phyloP scores from a whole-genome alignment of 768 basidiomycete species.

The Boletus eberwhitei region DNA sequence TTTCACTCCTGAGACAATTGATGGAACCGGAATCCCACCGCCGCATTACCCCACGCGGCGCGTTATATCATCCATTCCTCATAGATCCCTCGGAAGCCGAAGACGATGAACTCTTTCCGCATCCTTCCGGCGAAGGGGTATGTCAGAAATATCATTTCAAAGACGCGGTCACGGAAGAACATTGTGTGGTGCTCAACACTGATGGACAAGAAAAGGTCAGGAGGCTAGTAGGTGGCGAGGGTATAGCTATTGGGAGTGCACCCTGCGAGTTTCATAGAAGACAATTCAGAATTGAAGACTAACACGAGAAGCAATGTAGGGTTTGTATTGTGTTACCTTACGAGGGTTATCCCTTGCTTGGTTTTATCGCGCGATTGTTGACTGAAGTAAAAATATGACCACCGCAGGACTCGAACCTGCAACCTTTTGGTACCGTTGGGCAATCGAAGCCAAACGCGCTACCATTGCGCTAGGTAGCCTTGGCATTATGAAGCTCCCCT shows the following conservation, averaged over 20 bases:
- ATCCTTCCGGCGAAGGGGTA: constrained; percentile 62
- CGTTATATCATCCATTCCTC: constrained; percentile 80
- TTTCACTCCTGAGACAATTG: constrained; percentile 71
- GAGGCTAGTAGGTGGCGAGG: constrained; percentile 37
- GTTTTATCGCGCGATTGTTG: background rate
- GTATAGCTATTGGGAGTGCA: constrained; percentile 55
- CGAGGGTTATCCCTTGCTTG: background rate
- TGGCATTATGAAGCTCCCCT: background rate
- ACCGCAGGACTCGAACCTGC: constrained; percentile 97
- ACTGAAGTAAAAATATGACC: constrained; percentile 45
- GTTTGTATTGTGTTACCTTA: background rate
- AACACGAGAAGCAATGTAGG: background rate
- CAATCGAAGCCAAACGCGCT: constrained; percentile 94
- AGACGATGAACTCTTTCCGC: constrained; percentile 70
- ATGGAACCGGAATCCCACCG: constrained; percentile 76
- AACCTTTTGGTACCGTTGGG: constrained; percentile 82
- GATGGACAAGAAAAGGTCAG: constrained; percentile 33
- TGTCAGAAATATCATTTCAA: constrained; percentile 61
- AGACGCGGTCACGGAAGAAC: constrained; percentile 58
- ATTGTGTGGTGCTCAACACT: constrained; percentile 44
- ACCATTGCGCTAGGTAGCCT: constrained; percentile 87
- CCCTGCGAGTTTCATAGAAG: constrained; percentile 60
- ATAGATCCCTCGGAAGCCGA: constrained; percentile 41
- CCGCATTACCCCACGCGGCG: constrained; percentile 72
- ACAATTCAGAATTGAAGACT: constrained; percentile 16